phyloP scores from a whole-genome alignment of 2,329 filamentous ascomycete genomes.

The Whalleya microplaca region DNA sequence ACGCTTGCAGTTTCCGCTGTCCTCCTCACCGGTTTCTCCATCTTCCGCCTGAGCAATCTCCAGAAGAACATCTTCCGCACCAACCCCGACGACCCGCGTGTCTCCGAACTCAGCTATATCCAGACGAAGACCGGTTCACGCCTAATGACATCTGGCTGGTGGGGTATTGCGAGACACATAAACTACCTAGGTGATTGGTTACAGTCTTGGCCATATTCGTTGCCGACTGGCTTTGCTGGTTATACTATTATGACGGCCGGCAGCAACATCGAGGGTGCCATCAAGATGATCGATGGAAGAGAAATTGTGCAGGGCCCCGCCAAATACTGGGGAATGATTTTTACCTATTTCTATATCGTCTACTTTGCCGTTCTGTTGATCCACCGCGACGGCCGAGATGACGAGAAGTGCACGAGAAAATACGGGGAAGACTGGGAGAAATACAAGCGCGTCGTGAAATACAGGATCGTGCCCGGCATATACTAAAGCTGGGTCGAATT shows the following conservation, averaged over 20 bases:
- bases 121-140: slow-evolving; percentile 81
- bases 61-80: slow-evolving; percentile 95
- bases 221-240: slow-evolving; percentile 84
- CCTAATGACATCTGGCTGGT: slow-evolving; percentile 87
- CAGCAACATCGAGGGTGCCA: slow-evolving; percentile 53
- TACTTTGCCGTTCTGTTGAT: slow-evolving; percentile 89
- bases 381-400: slow-evolving; percentile 84
- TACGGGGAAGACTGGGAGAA: slow-evolving; percentile 91
- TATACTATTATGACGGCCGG: slow-evolving; percentile 70
- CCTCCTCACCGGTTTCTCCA: slow-evolving; percentile 76
- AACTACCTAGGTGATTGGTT: slow-evolving; percentile 97
- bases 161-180: slow-evolving; percentile 89
- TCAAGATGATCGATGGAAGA: slow-evolving; percentile 61
- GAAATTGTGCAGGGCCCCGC: slow-evolving; percentile 73
- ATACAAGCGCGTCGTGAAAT: slow-evolving; percentile 83
- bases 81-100: slow-evolving; percentile 77
- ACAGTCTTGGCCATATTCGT: slow-evolving; percentile 86
- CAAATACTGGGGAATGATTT: slow-evolving; percentile 80
- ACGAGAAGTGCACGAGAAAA: slow-evolving; percentile 88
- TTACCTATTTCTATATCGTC: slow-evolving; percentile 93
- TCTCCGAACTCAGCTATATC: slow-evolving; percentile 83
- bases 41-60: slow-evolving; percentile 92
- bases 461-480: slow-evolving; percentile 80
- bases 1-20: slow-evolving; percentile 68
- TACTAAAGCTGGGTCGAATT: slow-evolving; percentile 57